Evolutionary conservation across 164 flowering plant species (phyloP).

Genomic region (Vitis amurensis): DNA sequence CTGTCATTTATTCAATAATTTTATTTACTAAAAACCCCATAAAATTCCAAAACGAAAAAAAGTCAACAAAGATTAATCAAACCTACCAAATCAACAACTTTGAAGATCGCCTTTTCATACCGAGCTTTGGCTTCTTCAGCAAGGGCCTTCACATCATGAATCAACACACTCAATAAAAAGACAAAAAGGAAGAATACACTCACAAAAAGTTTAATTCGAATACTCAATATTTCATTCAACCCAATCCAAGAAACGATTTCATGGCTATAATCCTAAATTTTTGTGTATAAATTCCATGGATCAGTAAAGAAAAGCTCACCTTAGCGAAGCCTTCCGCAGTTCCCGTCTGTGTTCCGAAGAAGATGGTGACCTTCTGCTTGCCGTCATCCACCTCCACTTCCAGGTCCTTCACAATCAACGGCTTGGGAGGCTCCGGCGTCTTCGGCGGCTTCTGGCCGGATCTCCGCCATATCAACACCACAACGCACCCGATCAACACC

Average conservation of each 20-base stretch:
- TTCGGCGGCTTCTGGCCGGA: conserved; percentile 32
- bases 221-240: background rate
- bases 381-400: conserved; percentile 77
- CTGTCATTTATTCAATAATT: conserved; percentile 32
- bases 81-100: conserved; percentile 82
- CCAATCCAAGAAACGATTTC: background rate
- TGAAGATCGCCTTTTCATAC: conserved; percentile 76
- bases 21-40: background rate
- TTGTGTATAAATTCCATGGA: no score
- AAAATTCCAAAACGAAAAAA: background rate
- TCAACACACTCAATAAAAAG: conserved; percentile 1
- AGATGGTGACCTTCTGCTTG: conserved; percentile 76
- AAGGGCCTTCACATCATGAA: conserved; percentile 48
- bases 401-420: conserved; percentile 39
- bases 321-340: conserved; percentile 99
- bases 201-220: no score
- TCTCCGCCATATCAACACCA: conserved; percentile 63
- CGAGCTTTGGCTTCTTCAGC: conserved; percentile 86
- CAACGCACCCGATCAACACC: conserved; percentile 65
- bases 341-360: conserved; percentile 96
- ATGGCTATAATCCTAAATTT: background rate
- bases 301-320: conserved; percentile 33
- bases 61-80: background rate
- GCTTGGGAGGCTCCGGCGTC: conserved; percentile 38
- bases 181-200: background rate